phyloP scores from a whole-genome alignment of 306 rosid genomes.

The Astragalus membranaceus region DNA sequence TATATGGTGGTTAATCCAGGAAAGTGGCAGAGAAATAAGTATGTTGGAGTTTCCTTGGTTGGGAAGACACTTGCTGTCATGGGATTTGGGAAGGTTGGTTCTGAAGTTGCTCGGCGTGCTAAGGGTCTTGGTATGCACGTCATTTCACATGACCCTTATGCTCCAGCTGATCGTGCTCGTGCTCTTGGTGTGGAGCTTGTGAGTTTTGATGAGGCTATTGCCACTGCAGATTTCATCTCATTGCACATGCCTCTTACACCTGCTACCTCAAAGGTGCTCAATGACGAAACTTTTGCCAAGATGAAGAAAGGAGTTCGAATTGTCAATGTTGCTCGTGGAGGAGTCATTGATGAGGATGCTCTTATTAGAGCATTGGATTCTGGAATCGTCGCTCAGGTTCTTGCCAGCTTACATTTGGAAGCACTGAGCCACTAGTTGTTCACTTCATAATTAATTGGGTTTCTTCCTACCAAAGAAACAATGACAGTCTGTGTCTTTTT shows the following conservation, averaged over 20 bases:
- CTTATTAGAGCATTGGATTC: slow-evolving; percentile 83
- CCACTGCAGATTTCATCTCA: slow-evolving; percentile 88
- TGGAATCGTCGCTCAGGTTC: slow-evolving; percentile 93
- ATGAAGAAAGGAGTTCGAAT: slow-evolving; percentile 95
- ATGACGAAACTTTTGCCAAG: slow-evolving; percentile 87
- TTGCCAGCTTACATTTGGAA: neutral
- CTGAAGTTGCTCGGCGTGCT: slow-evolving; percentile 97
- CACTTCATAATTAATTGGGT: neutral
- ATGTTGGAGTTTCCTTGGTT: slow-evolving; percentile 94
- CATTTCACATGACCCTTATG: slow-evolving; percentile 93
- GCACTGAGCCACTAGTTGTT: neutral
- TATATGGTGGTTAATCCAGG: slow-evolving; percentile 38
- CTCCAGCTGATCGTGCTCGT: slow-evolving; percentile 94
- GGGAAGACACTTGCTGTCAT: slow-evolving; percentile 91
- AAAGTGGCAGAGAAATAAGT: slow-evolving; percentile 86
- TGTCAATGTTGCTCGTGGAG: slow-evolving; percentile 96
- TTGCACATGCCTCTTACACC: slow-evolving; percentile 97
- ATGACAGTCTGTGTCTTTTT: neutral
- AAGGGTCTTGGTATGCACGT: slow-evolving; percentile 99
- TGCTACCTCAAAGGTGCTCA: slow-evolving; percentile 74
- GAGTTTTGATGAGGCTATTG: slow-evolving; percentile 82
- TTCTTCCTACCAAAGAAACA: neutral
- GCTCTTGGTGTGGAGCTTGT: slow-evolving; percentile 96
- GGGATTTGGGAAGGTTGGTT: slow-evolving; percentile 99
- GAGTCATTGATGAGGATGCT: slow-evolving; percentile 96